Evolutionary conservation across 2,329 filamentous ascomycete species (phyloP).

Genomic region (Zarea fungicola): DNA sequence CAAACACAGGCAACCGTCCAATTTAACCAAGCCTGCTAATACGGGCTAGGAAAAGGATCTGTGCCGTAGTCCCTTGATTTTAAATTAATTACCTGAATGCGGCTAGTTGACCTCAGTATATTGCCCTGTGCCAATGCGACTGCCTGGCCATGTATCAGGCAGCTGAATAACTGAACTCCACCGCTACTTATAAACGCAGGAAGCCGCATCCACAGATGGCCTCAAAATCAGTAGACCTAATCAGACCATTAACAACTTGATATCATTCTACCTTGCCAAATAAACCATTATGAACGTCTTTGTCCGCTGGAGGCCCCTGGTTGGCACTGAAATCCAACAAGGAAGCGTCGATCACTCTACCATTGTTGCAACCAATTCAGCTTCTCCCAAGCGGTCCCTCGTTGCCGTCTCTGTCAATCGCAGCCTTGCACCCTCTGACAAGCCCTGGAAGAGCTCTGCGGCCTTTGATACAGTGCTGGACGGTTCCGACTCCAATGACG

Average conservation of each 20-base stretch:
- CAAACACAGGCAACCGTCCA: too few relatives aligned
- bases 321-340: not conserved
- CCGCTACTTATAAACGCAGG: too few relatives aligned
- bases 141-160: too few relatives aligned
- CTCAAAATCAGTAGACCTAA: too few relatives aligned
- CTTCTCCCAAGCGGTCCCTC: not conserved
- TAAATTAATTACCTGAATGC: too few relatives aligned
- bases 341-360: not conserved
- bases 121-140: too few relatives aligned
- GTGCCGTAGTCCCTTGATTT: too few relatives aligned
- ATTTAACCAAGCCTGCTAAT: too few relatives aligned
- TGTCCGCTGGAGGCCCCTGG: conserved; percentile 10
- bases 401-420: not conserved
- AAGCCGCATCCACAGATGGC: too few relatives aligned
- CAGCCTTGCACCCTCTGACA: not conserved
- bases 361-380: not conserved
- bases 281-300: conserved; percentile 8
- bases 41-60: too few relatives aligned
- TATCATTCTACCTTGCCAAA: not conserved
- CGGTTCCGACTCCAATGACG: conserved; percentile 18
- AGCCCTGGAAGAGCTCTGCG: conserved; percentile 19
- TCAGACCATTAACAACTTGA: not conserved
- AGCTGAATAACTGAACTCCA: too few relatives aligned
- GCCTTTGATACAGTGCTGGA: conserved; percentile 25
- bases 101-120: too few relatives aligned